phyloP scores from a whole-genome alignment of 2,329 filamentous ascomycete genomes.

The Alternaria rosae region DNA sequence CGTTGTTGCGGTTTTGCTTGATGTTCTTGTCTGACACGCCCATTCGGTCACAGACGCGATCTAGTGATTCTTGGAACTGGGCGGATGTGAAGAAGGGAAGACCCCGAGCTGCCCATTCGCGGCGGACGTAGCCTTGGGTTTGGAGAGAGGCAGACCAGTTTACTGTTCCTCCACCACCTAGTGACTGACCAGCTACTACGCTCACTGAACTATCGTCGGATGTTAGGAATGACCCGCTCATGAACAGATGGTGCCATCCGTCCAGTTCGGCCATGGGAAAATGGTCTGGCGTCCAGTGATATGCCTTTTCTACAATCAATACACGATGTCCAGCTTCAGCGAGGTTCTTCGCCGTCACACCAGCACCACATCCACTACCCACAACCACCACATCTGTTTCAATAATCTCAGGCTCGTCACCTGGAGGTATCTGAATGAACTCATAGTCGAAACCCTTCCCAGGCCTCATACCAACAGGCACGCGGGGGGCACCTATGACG shows the following conservation, averaged over 20 bases:
- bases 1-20: conserved; percentile 76
- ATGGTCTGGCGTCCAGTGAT: conserved; percentile 74
- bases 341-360: conserved; percentile 80
- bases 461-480: conserved; percentile 62
- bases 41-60: conserved; percentile 80
- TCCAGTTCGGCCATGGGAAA: conserved; percentile 75
- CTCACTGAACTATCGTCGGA: conserved; percentile 61
- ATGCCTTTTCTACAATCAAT: conserved; percentile 82
- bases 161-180: conserved; percentile 86
- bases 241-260: conserved; percentile 71
- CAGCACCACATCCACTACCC: conserved; percentile 86
- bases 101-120: conserved; percentile 78
- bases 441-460: conserved; percentile 63
- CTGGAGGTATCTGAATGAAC: conserved; percentile 69
- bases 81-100: conserved; percentile 76
- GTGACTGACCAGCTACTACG: conserved; percentile 73
- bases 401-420: conserved; percentile 64
- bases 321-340: conserved; percentile 78
- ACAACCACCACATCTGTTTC: conserved; percentile 85
- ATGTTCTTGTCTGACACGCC: conserved; percentile 73
- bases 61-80: conserved; percentile 79
- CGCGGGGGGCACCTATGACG: conserved; percentile 65
- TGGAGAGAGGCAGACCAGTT: conserved; percentile 79
- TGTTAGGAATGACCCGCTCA: conserved; percentile 68
- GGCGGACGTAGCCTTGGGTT: conserved; percentile 77